phyloP scores from a whole-genome alignment of 805 yeast genomes.

The Wickerhamomyces silvicola region DNA sequence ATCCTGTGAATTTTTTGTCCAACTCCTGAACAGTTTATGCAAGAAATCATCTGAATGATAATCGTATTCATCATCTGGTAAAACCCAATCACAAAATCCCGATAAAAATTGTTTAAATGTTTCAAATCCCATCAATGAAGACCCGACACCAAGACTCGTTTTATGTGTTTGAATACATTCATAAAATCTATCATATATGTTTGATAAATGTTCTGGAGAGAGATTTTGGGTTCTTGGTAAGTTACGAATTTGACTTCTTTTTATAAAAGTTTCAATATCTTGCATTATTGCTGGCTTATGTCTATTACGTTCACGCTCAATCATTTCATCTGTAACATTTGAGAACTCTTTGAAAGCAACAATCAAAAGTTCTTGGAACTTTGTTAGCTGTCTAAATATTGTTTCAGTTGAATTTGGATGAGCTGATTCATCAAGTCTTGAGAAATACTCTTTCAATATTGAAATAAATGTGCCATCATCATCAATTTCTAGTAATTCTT shows the following conservation, averaged over 20 bases:
- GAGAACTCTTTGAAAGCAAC: conserved; percentile 90
- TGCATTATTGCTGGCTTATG: conserved; percentile 72
- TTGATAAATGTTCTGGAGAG: conserved; percentile 49
- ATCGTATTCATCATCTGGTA: conserved; percentile 32
- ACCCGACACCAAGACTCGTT: conserved; percentile 43
- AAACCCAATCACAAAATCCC: conserved; percentile 74
- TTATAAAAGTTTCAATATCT: conserved; percentile 86
- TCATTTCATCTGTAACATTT: conserved; percentile 67
- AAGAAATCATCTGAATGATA: conserved; percentile 43
- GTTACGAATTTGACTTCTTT: conserved; percentile 84
- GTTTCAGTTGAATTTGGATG: conserved; percentile 65
- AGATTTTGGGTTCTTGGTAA: conserved; percentile 68
- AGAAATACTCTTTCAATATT: conserved; percentile 76
- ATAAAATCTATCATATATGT: conserved; percentile 81
- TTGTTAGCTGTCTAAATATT: conserved; percentile 61
- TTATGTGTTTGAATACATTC: conserved; percentile 64
- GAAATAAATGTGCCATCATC: conserved; percentile 93
- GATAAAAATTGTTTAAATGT: conserved; percentile 70
- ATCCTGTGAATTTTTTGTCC: conserved; percentile 58
- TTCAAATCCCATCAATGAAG: conserved; percentile 66
- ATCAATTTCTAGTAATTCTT: conserved; percentile 64
- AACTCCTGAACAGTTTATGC: conserved; percentile 54
- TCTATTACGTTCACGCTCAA: conserved; percentile 61
- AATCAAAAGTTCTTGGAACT: conserved; percentile 84
- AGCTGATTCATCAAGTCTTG: conserved; percentile 69